Percentiles rank a stretch among this genome's conserved stretches.
Conservation (phyloP, 192 early-diverging fungal genomes). For the Entomortierella parvispora region DNA sequence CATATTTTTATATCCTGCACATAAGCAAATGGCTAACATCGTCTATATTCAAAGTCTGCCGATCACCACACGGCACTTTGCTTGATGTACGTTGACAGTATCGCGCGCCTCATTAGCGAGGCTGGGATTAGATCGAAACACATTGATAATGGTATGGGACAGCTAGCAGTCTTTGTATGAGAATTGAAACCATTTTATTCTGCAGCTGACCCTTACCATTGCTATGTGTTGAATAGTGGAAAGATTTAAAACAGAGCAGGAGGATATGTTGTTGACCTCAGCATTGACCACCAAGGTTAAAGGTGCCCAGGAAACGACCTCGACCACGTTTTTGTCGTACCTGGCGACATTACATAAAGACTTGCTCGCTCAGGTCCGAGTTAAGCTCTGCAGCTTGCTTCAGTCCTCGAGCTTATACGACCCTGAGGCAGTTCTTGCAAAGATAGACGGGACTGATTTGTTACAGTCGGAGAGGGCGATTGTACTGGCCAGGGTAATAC, state of each 20-base stretch:
- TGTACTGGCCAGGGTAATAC: constrained; percentile 61
- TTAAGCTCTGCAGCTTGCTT: constrained; percentile 51
- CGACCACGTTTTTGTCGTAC: constrained; percentile 34
- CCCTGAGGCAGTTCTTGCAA: constrained; percentile 38
- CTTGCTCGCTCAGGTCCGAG: constrained; percentile 34
- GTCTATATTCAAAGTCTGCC: constrained; percentile 6
- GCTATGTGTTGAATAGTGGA: too few relatives aligned
- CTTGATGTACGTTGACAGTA: constrained; percentile 27
- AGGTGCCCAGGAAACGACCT: neutral
- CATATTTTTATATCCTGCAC: too few relatives aligned
- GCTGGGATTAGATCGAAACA: neutral
- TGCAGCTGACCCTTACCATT: too few relatives aligned
- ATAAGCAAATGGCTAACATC: too few relatives aligned
- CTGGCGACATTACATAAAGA: constrained; percentile 28
- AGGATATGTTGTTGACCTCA: too few relatives aligned
- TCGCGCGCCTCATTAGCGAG: constrained; percentile 1
- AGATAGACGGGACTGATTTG: constrained; percentile 31
- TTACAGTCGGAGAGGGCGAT: constrained; percentile 60
- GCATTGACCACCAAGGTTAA: too few relatives aligned
- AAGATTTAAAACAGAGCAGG: too few relatives aligned
- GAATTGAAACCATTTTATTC: too few relatives aligned
- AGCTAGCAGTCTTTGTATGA: neutral
- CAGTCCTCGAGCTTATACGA: constrained; percentile 53
- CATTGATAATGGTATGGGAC: constrained; percentile 6
- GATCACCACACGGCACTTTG: constrained; percentile 28